Evolutionary conservation across 306 rosid species (phyloP).

Genomic region (Gynostemma pentaphyllum): DNA sequence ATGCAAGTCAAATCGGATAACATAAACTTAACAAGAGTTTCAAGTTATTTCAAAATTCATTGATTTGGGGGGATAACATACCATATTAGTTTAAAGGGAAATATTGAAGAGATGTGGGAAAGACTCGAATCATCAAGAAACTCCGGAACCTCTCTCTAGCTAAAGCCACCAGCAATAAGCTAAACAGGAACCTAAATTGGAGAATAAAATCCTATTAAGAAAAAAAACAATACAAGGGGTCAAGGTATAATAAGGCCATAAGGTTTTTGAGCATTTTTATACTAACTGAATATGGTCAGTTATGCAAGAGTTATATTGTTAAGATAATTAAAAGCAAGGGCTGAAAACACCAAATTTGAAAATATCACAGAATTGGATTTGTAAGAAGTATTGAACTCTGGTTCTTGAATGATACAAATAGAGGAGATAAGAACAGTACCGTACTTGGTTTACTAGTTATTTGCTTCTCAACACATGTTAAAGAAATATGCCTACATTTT

Average conservation of each 20-base stretch:
- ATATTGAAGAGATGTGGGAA: background rate
- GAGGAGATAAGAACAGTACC: background rate
- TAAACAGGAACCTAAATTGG: background rate
- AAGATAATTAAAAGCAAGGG: background rate
- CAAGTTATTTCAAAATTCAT: background rate
- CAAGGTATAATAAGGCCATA: background rate
- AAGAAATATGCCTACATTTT: constrained; percentile 6
- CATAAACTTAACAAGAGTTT: background rate
- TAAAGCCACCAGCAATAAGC: background rate
- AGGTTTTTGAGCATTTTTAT: background rate
- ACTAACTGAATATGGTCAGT: background rate
- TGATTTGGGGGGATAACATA: background rate
- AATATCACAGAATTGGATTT: background rate
- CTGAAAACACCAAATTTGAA: background rate
- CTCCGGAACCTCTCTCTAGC: background rate
- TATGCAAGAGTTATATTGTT: background rate
- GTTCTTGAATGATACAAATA: background rate
- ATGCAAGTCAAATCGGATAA: background rate
- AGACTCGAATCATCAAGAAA: background rate
- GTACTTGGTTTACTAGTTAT: constrained; percentile 2
- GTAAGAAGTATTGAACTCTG: background rate
- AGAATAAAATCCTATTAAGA: background rate
- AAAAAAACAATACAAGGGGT: too few species aligned
- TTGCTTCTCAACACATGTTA: constrained; percentile 2
- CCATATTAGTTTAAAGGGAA: background rate